Percentiles rank a stretch among this genome's conserved stretches.
Evolutionary conservation across 805 yeast species (phyloP).

Genomic region (Metschnikowia henanensis): DNA sequence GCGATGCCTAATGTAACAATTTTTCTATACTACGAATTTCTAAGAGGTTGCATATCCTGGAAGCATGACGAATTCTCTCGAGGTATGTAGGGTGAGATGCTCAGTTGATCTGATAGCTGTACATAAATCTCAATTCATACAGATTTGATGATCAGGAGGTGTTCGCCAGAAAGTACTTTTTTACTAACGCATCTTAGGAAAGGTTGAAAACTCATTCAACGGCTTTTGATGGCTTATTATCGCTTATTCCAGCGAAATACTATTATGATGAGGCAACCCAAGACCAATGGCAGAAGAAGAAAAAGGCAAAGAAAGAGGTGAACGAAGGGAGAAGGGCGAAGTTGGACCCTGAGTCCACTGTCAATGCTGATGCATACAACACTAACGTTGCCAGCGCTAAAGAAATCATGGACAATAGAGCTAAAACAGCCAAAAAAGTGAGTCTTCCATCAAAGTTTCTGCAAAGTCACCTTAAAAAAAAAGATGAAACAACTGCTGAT

Average conservation of each 20-base stretch:
- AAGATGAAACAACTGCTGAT: slow-evolving; percentile 22
- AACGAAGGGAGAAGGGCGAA: slow-evolving; percentile 65
- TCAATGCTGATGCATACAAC: slow-evolving; percentile 41
- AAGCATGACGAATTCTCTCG: slow-evolving; percentile 58
- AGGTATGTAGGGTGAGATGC: slow-evolving; percentile 41
- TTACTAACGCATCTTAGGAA: slow-evolving; percentile 47
- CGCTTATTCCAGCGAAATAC: slow-evolving; percentile 91
- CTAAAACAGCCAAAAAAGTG: slow-evolving; percentile 52
- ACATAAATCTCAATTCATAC: no score
- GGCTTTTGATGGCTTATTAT: slow-evolving; percentile 85
- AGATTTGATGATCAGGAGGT: no score
- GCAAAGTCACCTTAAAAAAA: not conserved
- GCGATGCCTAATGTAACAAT: slow-evolving; percentile 21
- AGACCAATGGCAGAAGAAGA: slow-evolving; percentile 88
- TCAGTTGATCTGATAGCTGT: not conserved
- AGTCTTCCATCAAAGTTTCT: slow-evolving; percentile 32
- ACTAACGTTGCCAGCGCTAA: slow-evolving; percentile 52
- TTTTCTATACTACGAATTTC: slow-evolving; percentile 7
- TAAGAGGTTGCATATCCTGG: slow-evolving; percentile 9
- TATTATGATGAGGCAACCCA: slow-evolving; percentile 90
- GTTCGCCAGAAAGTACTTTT: no score
- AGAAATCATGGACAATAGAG: slow-evolving; percentile 57
- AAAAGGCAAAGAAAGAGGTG: slow-evolving; percentile 65
- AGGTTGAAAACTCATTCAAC: slow-evolving; percentile 74
- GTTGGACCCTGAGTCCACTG: slow-evolving; percentile 64